Percentiles rank a stretch among this genome's conserved stretches.
Evolutionary conservation across 2,329 filamentous ascomycete species (phyloP).

Genomic region (Grosmannia huntii): DNA sequence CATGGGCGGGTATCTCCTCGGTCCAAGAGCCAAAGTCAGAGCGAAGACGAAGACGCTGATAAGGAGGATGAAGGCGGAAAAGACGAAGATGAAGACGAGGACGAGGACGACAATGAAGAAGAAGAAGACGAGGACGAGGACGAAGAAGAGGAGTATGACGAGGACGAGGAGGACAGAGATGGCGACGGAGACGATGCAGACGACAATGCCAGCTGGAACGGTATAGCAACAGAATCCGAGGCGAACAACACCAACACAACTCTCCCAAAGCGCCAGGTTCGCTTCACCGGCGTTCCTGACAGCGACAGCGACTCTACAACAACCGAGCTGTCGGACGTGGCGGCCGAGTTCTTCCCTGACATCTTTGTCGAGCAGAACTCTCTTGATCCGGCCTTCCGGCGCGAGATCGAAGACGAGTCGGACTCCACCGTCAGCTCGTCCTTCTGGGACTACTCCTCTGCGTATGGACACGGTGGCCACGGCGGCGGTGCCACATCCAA

Average conservation of each 20-base stretch:
- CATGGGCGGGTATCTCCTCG: conserved; percentile 33
- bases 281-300: conserved; percentile 54
- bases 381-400: conserved; percentile 59
- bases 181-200: conserved; percentile 26
- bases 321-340: conserved; percentile 44
- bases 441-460: conserved; percentile 50
- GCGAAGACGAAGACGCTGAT: conserved; percentile 21
- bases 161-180: conserved; percentile 27
- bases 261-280: conserved; percentile 51
- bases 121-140: conserved; percentile 20
- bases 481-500: neutral
- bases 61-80: conserved; percentile 18
- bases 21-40: conserved; percentile 29
- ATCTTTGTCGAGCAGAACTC: conserved; percentile 66
- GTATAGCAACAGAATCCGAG: conserved; percentile 26
- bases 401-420: conserved; percentile 57
- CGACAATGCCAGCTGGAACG: conserved; percentile 29
- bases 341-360: conserved; percentile 58
- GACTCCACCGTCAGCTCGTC: conserved; percentile 44
- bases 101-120: conserved; percentile 25
- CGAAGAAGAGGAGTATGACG: conserved; percentile 21
- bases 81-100: conserved; percentile 26
- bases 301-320: conserved; percentile 53
- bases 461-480: conserved; percentile 18
- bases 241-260: conserved; percentile 14